Conservation (phyloP, 2,329 filamentous ascomycete species). For the Pseudogymnoascus sp. region DNA sequence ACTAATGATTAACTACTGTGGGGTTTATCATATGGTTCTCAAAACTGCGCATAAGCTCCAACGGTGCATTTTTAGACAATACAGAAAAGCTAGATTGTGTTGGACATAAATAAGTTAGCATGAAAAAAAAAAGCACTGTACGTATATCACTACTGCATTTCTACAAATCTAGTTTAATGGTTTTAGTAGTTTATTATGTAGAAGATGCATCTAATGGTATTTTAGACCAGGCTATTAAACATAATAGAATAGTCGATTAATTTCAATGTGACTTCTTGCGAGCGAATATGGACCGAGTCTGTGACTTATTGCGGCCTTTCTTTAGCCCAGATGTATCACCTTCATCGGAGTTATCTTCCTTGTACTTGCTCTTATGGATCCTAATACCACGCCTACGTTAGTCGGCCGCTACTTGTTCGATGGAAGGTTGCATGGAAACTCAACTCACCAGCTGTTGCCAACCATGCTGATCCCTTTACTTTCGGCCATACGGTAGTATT, state of each 20-base stretch:
- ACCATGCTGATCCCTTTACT: slow-evolving; percentile 95
- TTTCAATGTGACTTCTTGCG: slow-evolving; percentile 18
- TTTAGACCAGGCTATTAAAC: neutral
- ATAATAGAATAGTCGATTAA: neutral
- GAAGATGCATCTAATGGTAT: neutral
- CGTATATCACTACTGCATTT: neutral
- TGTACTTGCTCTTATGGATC: slow-evolving; percentile 96
- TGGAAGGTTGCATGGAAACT: slow-evolving; percentile 30
- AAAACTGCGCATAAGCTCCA: too few relatives aligned
- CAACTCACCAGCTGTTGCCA: slow-evolving; percentile 89
- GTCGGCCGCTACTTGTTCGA: slow-evolving; percentile 13
- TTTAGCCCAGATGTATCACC: slow-evolving; percentile 33
- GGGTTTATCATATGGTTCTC: too few relatives aligned
- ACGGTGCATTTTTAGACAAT: too few relatives aligned
- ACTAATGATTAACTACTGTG: too few relatives aligned
- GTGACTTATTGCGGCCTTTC: slow-evolving; percentile 67
- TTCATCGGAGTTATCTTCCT: slow-evolving; percentile 44
- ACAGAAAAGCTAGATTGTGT: too few relatives aligned
- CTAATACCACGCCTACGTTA: slow-evolving; percentile 35
- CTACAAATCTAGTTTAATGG: neutral
- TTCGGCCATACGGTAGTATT: slow-evolving; percentile 83
- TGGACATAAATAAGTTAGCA: neutral
- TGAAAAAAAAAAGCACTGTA: too few relatives aligned
- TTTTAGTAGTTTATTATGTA: neutral
- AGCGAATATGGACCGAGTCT: slow-evolving; percentile 66